Evolutionary conservation across 331 rosid species (phyloP), one percentile per base, ranked within the genome.

Genomic region (Arachis monticola): DNA sequence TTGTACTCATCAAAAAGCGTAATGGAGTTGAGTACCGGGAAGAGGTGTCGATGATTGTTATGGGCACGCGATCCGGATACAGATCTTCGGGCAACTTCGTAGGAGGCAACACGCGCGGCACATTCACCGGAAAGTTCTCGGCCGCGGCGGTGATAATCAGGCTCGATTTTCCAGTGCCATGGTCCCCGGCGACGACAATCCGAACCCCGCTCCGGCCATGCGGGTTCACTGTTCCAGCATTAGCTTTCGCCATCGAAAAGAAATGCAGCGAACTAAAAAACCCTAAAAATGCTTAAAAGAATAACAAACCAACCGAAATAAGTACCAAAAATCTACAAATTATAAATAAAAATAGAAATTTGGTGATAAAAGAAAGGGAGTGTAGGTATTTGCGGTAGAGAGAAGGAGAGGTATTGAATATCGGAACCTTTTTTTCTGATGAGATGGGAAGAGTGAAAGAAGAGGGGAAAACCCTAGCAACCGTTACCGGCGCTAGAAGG

Each of bases 151-250:
- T 92, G 6, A 89, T 89, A 62, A 95, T 89, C 82, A 95, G 85
- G 86, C 96, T 90, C 4, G 99, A 95, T 86, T 95, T 95, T 41
- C 99, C 99, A 1, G 99, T 92, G 9, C 88, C 87, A 1, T 77
- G 83, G 84, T 95, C 98, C 65, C 99, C 99, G 2, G 93, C 98
- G 2, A 95, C 96, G 44, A 92, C 99, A 30, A 95, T 95, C 10
- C 96, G 92, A 70, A 95, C 98, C 14, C 90, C 90, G 1, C 67
- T 85, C 7, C 87, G 81, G 30, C 77, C 87, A 32, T 81, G 85
- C 2, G 87, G 86, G 73, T 90, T 88, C 31, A 64, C 80, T 17
- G 83, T 73, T 79, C 87, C 93, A 35, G 87, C 70, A 60, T 82
- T 70, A 75, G 87, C 70, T 77, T 79, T 92, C 1, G 88, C 91